Conservation (phyloP, 2,329 filamentous ascomycete species). For the Dothideomycetes sp. region DNA sequence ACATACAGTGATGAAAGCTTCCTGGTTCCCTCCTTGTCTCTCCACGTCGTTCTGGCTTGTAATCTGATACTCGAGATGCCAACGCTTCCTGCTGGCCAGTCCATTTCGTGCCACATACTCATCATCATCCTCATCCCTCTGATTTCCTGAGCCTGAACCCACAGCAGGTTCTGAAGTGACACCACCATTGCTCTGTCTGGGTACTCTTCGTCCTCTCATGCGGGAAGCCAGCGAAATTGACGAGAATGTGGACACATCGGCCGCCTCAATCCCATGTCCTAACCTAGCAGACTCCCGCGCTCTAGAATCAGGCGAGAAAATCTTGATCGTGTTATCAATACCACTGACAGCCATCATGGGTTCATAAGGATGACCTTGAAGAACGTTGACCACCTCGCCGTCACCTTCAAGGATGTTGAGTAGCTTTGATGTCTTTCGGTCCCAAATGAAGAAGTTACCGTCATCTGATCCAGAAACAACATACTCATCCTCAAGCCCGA, state of each 20-base stretch:
- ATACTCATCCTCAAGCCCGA: constrained; percentile 58
- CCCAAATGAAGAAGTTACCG: constrained; percentile 61
- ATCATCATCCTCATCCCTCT: constrained; percentile 27
- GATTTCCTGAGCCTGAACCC: constrained; percentile 16
- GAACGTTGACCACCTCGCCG: constrained; percentile 60
- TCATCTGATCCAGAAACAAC: constrained; percentile 59
- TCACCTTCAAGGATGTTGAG: constrained; percentile 59
- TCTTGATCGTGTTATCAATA: constrained; percentile 60
- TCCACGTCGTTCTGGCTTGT: constrained; percentile 53
- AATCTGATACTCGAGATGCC: constrained; percentile 53
- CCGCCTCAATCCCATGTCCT: constrained; percentile 49
- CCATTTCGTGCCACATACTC: constrained; percentile 35
- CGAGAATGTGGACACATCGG: constrained; percentile 35
- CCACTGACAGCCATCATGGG: constrained; percentile 57
- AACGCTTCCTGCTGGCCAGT: constrained; percentile 47
- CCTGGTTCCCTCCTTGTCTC: constrained; percentile 47
- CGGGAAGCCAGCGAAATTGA: constrained; percentile 27
- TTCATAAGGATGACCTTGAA: constrained; percentile 60
- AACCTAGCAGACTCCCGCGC: constrained; percentile 49
- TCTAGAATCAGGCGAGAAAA: constrained; percentile 53
- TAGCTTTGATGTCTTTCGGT: constrained; percentile 51
- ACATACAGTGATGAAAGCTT: constrained; percentile 45
- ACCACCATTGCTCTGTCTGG: constrained; percentile 4
- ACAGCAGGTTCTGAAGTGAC: constrained; percentile 22
- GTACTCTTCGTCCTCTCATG: constrained; percentile 12